phyloP scores from a whole-genome alignment of 1,139 yeast species.

The Saccharomyces hybrid region DNA sequence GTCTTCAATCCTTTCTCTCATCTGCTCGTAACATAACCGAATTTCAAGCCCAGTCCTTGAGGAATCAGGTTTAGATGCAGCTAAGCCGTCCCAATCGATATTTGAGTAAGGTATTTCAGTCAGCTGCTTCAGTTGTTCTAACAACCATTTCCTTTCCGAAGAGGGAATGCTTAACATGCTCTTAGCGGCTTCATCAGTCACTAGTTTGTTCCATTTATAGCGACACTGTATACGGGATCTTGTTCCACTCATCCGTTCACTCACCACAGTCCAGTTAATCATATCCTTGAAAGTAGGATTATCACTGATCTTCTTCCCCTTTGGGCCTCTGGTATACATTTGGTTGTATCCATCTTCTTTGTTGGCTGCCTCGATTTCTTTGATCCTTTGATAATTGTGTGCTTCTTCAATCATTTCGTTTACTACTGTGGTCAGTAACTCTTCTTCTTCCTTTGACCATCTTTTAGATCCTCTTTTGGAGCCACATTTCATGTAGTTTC shows the following conservation, averaged over 20 bases:
- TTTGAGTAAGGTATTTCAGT: constrained; percentile 37
- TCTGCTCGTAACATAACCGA: constrained; percentile 34
- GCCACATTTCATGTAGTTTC: no score
- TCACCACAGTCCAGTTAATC: no score
- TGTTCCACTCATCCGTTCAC: no score
- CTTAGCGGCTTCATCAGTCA: constrained; percentile 31
- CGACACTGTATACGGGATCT: no score
- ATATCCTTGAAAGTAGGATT: constrained; percentile 5
- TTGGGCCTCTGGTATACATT: constrained; percentile 10
- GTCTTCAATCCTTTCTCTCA: constrained; percentile 23
- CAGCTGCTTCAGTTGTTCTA: constrained; percentile 39
- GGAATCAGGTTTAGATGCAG: constrained; percentile 34
- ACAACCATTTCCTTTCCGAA: constrained; percentile 48
- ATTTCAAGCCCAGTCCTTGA: constrained; percentile 39
- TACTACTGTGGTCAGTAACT: background rate
- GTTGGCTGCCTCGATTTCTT: constrained; percentile 19
- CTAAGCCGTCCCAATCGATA: constrained; percentile 55
- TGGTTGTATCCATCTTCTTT: constrained; percentile 22
- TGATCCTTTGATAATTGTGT: constrained; percentile 6
- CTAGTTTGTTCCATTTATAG: no score
- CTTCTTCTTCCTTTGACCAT: background rate
- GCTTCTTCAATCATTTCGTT: background rate
- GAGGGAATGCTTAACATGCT: constrained; percentile 11
- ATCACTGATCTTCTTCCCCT: constrained; percentile 15
- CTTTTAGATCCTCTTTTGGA: no score